Percentiles rank a stretch among this genome's conserved stretches.
Conservation (phyloP, 2,329 filamentous ascomycete species). For the Aspergillus jensenii region DNA sequence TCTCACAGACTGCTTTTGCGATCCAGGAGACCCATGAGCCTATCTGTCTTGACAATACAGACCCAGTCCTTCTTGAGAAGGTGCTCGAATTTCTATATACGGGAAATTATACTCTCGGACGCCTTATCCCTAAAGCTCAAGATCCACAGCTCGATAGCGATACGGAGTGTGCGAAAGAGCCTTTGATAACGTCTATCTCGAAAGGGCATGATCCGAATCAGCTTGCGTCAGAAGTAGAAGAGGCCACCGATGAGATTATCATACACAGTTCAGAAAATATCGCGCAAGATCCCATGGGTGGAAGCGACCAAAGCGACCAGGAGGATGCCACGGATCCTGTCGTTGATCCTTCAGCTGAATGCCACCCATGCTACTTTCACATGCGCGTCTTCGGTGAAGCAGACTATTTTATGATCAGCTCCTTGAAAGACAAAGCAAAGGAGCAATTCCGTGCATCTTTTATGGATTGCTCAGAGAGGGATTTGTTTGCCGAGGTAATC, state of each 20-base stretch:
- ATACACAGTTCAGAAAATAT: neutral
- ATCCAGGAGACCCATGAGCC: neutral
- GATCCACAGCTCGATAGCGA: neutral
- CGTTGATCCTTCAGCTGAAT: neutral
- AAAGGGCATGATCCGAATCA: neutral
- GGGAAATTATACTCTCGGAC: neutral
- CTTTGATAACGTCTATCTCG: neutral
- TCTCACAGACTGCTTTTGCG: neutral
- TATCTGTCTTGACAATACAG: neutral
- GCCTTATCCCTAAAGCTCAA: neutral
- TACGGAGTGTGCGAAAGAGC: neutral
- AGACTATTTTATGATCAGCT: neutral
- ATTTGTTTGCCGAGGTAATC: neutral
- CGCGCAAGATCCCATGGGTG: neutral
- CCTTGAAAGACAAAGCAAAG: neutral
- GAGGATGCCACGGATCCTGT: neutral
- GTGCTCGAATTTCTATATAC: neutral
- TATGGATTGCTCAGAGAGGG: neutral
- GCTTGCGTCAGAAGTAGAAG: neutral
- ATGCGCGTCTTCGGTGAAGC: neutral
- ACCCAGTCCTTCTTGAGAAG: slow-evolving; percentile 1
- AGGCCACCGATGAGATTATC: neutral
- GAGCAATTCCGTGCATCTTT: slow-evolving; percentile 1
- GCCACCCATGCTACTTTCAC: neutral
- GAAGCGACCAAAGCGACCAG: neutral